Evolutionary conservation across 768 basidiomycete genomes (phyloP).

Genomic region (Hericium erinaceus): DNA sequence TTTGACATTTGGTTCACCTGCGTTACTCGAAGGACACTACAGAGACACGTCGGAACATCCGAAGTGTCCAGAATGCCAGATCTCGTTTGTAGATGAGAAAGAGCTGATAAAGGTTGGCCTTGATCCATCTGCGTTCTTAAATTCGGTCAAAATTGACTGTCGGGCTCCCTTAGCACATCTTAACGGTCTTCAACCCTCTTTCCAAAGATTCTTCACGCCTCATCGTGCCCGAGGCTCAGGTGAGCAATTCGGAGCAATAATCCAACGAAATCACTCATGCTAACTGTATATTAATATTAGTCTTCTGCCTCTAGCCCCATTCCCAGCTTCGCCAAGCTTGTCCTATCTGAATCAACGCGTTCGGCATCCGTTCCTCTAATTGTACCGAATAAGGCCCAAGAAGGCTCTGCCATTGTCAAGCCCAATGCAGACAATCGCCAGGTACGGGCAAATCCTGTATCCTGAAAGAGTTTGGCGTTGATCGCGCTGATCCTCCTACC

Average conservation of each 20-base stretch:
- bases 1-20: slow-evolving; percentile 5
- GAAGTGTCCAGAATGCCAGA: slow-evolving; percentile 32
- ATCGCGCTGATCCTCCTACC: too few species aligned
- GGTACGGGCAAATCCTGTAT: too few species aligned
- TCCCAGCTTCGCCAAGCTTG: not conserved
- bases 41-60: slow-evolving; percentile 33
- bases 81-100: slow-evolving; percentile 32
- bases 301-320: not conserved
- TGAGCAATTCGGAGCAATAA: slow-evolving; percentile 2
- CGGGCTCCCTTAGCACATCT: slow-evolving; percentile 8
- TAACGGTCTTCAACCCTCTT: slow-evolving; percentile 10
- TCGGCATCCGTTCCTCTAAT: too few species aligned
- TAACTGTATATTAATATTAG: not conserved
- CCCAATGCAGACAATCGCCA: too few species aligned
- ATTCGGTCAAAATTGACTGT: too few species aligned
- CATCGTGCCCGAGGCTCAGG: slow-evolving; percentile 12
- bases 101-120: slow-evolving; percentile 28
- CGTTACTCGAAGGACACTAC: slow-evolving; percentile 8
- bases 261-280: not conserved
- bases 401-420: too few species aligned
- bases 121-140: slow-evolving; percentile 3
- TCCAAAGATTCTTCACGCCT: slow-evolving; percentile 11
- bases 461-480: too few species aligned
- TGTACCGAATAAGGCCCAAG: too few species aligned
- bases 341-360: too few species aligned